Base-by-base conservation (phyloP, 108 stramenopile species). In the Thalassiosira profunda region DNA sequence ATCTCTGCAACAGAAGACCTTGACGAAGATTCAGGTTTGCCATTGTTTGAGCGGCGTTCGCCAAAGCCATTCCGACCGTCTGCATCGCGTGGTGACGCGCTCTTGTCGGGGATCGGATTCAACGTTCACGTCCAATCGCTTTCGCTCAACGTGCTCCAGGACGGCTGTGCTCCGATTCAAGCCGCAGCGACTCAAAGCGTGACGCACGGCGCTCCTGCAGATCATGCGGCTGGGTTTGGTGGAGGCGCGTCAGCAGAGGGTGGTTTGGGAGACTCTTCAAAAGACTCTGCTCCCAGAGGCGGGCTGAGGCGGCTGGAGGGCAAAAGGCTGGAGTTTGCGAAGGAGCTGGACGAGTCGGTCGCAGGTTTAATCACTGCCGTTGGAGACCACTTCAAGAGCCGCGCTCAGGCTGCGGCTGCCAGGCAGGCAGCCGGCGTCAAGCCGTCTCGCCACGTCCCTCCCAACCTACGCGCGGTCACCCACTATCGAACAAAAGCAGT, bases 201-300 rank as follows among this genome's bases (percentile, higher is more conserved):
- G 20, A 92, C 95, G 8, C 81, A 81, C 61, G 95, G 95, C 8
- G 95, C 95, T 5, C 92, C 92, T 45, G 76, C 90, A 17, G 95
- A 96, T 79, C 95, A 96, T 67, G 89, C 89, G 4, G 74, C 84
- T 29, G 95, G 95, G 45, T 96, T 93, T 80, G 84, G 83, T 23
- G 82, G 81, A 53, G n/a, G n/a, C n/a, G n/a, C n/a, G n/a, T n/a
- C 70, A 31, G 62, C 49, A 4, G 57, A 49, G 6, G 58, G 58
- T 41, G 11, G n/a, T 12, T 57, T 74, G 12, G 75, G 73, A 35
- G n/a, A n/a, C n/a, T n/a, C n/a, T n/a, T n/a, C n/a, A n/a, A n/a
- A n/a, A n/a, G n/a, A n/a, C n/a, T n/a, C n/a, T n/a, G n/a, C n/a
- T n/a, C n/a, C n/a, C n/a, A n/a, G n/a, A n/a, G 95, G 95, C 47